Percentiles rank a stretch among this genome's conserved stretches.
Evolutionary conservation across 352 stramenopile species (phyloP).

Genomic region (Globisporangium acanthophoron): DNA sequence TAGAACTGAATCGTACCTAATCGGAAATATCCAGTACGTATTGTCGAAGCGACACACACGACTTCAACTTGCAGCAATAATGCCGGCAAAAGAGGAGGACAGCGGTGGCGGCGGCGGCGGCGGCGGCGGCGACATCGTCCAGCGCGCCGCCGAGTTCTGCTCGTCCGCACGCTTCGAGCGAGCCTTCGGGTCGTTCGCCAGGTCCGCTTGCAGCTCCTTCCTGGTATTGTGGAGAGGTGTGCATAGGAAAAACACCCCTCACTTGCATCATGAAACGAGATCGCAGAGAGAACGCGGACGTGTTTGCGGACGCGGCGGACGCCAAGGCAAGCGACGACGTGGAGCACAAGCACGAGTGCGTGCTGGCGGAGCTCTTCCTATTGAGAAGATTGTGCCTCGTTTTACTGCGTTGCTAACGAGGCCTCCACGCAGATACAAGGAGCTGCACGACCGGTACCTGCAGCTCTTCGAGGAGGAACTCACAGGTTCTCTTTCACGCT

Average conservation of each 20-base stretch:
- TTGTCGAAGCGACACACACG: slow-evolving; percentile 1
- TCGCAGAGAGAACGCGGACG: slow-evolving; percentile 45
- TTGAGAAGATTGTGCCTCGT: background rate
- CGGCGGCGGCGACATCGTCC: slow-evolving; percentile 28
- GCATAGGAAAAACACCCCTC: background rate
- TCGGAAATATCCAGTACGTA: background rate
- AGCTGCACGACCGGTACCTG: slow-evolving; percentile 65
- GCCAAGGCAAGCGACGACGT: slow-evolving; percentile 52
- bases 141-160: slow-evolving; percentile 61
- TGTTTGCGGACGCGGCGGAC: slow-evolving; percentile 53
- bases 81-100: too few relatives aligned
- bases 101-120: background rate
- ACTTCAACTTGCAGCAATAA: too few relatives aligned
- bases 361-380: background rate
- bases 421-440: slow-evolving; percentile 44
- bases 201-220: background rate
- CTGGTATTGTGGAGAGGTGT: too few relatives aligned
- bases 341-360: slow-evolving; percentile 76
- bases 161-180: slow-evolving; percentile 61
- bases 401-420: background rate
- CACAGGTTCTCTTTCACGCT: slow-evolving; percentile 13
- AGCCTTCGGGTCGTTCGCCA: slow-evolving; percentile 64
- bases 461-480: slow-evolving; percentile 68
- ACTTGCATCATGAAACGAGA: background rate
- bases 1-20: background rate